Evolutionary conservation across 305 asterid species (phyloP).

Genomic region (Striga hermonthica): DNA sequence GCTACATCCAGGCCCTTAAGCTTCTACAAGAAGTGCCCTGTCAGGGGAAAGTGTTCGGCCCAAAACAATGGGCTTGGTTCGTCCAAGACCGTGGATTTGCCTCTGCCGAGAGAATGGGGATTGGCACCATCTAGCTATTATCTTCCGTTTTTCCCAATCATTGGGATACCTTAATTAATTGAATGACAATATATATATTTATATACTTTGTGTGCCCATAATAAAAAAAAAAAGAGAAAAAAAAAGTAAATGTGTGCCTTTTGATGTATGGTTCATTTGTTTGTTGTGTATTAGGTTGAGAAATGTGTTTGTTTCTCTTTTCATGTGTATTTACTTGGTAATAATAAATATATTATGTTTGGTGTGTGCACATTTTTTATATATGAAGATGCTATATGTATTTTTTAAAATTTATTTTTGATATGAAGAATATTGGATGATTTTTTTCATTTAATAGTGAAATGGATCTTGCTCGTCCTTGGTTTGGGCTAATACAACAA

Average conservation of each 20-base stretch:
- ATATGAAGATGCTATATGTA: slow-evolving; percentile 2
- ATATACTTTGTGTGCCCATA: neutral
- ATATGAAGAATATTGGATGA: too few species aligned
- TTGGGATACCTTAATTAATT: slow-evolving; percentile 60
- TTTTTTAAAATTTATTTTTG: too few species aligned
- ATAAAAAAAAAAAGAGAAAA: too few species aligned
- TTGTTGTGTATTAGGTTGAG: slow-evolving; percentile 17
- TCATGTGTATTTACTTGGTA: neutral
- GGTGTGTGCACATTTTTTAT: neutral
- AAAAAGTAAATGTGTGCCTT: slow-evolving; percentile 10
- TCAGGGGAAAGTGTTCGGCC: slow-evolving; percentile 41
- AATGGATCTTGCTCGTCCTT: too few species aligned
- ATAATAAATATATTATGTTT: slow-evolving; percentile 16
- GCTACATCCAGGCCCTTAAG: slow-evolving; percentile 50
- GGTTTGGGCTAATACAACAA: too few species aligned
- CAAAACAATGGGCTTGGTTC: slow-evolving; percentile 48
- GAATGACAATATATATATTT: neutral
- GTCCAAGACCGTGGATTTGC: slow-evolving; percentile 72
- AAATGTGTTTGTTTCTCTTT: neutral
- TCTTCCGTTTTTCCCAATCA: slow-evolving; percentile 71
- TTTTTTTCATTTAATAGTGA: too few species aligned
- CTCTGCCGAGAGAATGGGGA: slow-evolving; percentile 85
- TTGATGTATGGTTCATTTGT: neutral
- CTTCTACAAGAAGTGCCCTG: slow-evolving; percentile 62
- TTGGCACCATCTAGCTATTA: slow-evolving; percentile 77